Evolutionary conservation across 208 protist species (phyloP).

Genomic region (Perkinsela sp.): DNA sequence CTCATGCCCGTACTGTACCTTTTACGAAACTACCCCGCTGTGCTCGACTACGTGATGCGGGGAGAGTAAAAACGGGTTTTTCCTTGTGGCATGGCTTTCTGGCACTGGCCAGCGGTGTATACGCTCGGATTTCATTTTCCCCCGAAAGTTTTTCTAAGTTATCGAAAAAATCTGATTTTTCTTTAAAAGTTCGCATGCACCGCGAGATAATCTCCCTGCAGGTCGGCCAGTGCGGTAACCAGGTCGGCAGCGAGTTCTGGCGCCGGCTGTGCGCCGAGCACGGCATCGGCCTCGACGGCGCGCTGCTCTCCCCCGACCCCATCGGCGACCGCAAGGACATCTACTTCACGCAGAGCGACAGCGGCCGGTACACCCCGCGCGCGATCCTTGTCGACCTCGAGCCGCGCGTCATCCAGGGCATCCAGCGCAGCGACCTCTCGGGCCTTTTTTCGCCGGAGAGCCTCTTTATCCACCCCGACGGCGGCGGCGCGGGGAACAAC

Average conservation of each 20-base stretch:
- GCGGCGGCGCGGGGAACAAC: slow-evolving; percentile 96
- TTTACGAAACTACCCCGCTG: too few species aligned
- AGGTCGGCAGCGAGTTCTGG: slow-evolving; percentile 96
- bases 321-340: slow-evolving; percentile 95
- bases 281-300: slow-evolving; percentile 79
- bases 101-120: too few species aligned
- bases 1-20: not conserved
- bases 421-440: slow-evolving; percentile 61
- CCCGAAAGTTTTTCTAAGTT: too few species aligned
- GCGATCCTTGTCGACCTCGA: slow-evolving; percentile 95
- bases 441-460: slow-evolving; percentile 98
- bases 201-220: slow-evolving; percentile 97
- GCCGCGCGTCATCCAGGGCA: slow-evolving; percentile 81
- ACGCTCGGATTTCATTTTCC: too few species aligned
- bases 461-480: slow-evolving; percentile 77
- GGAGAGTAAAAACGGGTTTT: too few species aligned
- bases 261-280: slow-evolving; percentile 92
- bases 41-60: too few species aligned
- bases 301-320: slow-evolving; percentile 73
- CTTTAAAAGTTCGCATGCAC: slow-evolving; percentile 51
- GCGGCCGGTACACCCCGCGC: slow-evolving; percentile 97
- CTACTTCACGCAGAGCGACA: slow-evolving; percentile 99
- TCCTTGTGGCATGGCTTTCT: too few species aligned
- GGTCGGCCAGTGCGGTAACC: slow-evolving; percentile 85
- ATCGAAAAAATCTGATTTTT: too few species aligned